These are phyloP conservation scores for Aspergillus avenaceus DNA, from an alignment of 495 filamentous ascomycete genomes.

Conservation along the genomic window DNA sequence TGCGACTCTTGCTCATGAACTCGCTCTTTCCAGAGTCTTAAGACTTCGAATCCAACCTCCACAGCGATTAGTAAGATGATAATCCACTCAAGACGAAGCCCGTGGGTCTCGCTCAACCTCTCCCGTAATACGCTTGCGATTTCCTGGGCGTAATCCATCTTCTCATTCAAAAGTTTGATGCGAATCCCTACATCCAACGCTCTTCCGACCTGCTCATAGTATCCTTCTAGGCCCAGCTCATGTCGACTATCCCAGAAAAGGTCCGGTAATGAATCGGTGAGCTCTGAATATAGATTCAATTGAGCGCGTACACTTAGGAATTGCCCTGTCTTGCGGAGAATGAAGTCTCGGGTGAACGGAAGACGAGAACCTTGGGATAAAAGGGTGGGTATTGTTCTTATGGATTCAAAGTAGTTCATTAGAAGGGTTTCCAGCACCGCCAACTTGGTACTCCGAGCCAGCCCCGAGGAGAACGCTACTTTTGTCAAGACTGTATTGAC, in stretches of 20 bases:
- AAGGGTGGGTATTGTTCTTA: slow-evolving; percentile 69
- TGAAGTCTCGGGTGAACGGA: slow-evolving; percentile 70
- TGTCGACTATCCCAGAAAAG: slow-evolving; percentile 93
- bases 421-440: slow-evolving; percentile 89
- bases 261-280: slow-evolving; percentile 92
- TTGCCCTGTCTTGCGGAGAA: slow-evolving; percentile 90
- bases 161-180: slow-evolving; percentile 89
- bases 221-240: slow-evolving; percentile 82
- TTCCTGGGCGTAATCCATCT: slow-evolving; percentile 96
- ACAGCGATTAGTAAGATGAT: slow-evolving; percentile 92
- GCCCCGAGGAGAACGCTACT: slow-evolving; percentile 91
- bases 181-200: slow-evolving; percentile 89
- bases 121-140: slow-evolving; percentile 88
- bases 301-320: slow-evolving; percentile 87
- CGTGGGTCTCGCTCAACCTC: slow-evolving; percentile 84
- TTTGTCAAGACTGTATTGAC: slow-evolving; percentile 83
- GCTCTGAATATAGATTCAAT: slow-evolving; percentile 92
- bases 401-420: slow-evolving; percentile 77
- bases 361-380: slow-evolving; percentile 61
- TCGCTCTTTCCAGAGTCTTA: slow-evolving; percentile 56
- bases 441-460: slow-evolving; percentile 93
- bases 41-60: slow-evolving; percentile 73
- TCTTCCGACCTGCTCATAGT: slow-evolving; percentile 88
- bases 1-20: slow-evolving; percentile 44
- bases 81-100: slow-evolving; percentile 88